These are phyloP conservation scores for Coniochaeta sp. DNA, from an alignment of 2,329 filamentous ascomycete species.

Conservation along the genomic window DNA sequence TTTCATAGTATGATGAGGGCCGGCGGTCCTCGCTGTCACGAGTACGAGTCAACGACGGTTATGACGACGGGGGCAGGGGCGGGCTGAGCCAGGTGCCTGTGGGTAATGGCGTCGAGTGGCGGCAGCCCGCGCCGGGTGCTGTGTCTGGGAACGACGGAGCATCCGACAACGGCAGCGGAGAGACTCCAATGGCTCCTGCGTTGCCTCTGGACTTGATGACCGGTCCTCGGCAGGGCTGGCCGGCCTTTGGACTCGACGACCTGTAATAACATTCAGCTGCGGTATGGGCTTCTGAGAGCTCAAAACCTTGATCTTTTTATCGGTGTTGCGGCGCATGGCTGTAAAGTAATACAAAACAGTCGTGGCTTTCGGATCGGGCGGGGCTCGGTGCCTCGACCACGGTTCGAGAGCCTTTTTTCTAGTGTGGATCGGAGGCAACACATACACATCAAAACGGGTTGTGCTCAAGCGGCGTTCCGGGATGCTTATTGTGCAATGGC, in stretches of 20 bases:
- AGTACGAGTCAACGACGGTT: neutral
- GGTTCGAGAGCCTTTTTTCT: neutral
- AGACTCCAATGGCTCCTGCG: neutral
- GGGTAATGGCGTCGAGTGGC: neutral
- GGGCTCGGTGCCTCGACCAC: neutral
- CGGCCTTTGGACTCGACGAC: conserved; percentile 13
- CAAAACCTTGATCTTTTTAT: conserved; percentile 17
- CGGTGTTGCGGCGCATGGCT: conserved; percentile 7
- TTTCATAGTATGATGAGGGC: conserved; percentile 31
- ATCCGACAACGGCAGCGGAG: neutral
- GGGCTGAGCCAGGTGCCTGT: neutral
- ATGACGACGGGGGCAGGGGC: neutral
- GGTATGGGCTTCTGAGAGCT: conserved; percentile 3
- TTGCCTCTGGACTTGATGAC: conserved; percentile 1
- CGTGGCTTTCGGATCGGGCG: neutral
- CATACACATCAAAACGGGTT: conserved; percentile 40
- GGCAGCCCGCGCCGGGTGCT: neutral
- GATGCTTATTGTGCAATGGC: conserved; percentile 20
- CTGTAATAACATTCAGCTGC: conserved; percentile 30
- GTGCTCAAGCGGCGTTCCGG: too few species aligned
- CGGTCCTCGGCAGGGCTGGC: neutral
- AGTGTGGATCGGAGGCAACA: conserved; percentile 13
- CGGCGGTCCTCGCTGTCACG: neutral
- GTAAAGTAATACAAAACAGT: conserved; percentile 9
- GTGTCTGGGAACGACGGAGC: neutral